Conservation (phyloP, 2,329 filamentous ascomycete species). For the Paecilomyces sp. region DNA sequence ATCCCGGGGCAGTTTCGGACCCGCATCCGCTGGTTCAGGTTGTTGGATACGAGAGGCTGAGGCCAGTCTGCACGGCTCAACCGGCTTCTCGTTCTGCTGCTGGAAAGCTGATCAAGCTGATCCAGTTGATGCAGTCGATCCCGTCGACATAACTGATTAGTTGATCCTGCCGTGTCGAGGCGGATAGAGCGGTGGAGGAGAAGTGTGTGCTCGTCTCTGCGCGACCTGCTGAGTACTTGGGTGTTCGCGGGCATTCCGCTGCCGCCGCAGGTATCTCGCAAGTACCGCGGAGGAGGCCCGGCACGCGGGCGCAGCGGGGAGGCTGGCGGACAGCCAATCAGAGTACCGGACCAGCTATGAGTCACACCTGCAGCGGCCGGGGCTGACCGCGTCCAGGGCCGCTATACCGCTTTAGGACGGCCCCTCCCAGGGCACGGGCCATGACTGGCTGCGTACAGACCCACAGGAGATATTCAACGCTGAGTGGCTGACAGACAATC, state of each 20-base stretch:
- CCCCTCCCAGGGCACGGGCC: background rate
- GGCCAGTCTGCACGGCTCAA: background rate
- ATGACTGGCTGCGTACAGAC: conserved; percentile 18
- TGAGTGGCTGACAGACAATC: background rate
- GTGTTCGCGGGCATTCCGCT: background rate
- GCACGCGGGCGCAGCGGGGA: background rate
- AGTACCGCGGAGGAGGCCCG: background rate
- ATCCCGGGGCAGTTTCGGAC: background rate
- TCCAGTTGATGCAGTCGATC: background rate
- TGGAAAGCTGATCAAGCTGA: too few species aligned
- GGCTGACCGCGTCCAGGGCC: conserved; percentile 4
- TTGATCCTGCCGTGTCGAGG: background rate
- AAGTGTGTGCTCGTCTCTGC: background rate
- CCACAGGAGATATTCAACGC: background rate
- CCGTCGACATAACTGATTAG: background rate
- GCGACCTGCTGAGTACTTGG: background rate
- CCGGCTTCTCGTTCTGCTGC: background rate
- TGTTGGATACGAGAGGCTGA: background rate
- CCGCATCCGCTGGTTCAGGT: background rate
- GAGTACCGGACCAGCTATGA: conserved; percentile 15
- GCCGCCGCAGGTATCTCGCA: background rate
- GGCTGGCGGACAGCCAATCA: conserved; percentile 22
- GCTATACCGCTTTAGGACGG: conserved; percentile 8
- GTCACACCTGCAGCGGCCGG: conserved; percentile 30
- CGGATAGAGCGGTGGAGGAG: background rate